phyloP scores from a whole-genome alignment of 176 grass and related monocot genomes.

The Zea luxurians region DNA sequence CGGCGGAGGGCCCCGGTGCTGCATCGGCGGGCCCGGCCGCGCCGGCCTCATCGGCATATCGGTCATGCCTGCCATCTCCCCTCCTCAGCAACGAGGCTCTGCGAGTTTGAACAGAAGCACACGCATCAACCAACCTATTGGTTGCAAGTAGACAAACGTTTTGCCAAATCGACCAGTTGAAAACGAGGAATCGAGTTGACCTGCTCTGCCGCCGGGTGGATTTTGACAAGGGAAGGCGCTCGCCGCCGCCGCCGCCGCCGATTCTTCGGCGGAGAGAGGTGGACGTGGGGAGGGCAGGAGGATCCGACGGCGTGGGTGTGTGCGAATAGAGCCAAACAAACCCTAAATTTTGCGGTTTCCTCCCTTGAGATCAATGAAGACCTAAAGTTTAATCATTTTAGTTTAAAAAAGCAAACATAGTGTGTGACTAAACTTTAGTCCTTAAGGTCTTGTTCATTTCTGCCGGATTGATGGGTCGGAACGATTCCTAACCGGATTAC shows the following conservation, averaged over 20 bases:
- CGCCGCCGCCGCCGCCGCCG: slow-evolving; percentile 29
- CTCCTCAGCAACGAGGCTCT: slow-evolving; percentile 18
- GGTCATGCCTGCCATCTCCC: slow-evolving; percentile 45
- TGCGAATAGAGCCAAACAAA: not conserved
- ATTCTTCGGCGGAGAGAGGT: not conserved
- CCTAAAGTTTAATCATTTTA: too few relatives aligned
- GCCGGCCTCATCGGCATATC: slow-evolving; percentile 62
- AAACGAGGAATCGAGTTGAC: not conserved
- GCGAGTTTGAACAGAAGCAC: slow-evolving; percentile 14
- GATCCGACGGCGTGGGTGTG: not conserved
- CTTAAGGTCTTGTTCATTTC: too few relatives aligned
- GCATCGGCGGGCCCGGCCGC: slow-evolving; percentile 58
- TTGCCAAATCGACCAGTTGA: not conserved
- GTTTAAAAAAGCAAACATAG: too few relatives aligned
- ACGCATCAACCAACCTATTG: not conserved
- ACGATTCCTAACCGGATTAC: too few relatives aligned
- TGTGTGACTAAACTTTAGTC: too few relatives aligned
- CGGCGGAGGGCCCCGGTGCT: slow-evolving; percentile 72
- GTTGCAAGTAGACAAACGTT: not conserved
- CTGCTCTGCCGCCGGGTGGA: not conserved
- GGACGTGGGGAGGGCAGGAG: not conserved
- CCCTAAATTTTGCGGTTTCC: slow-evolving; percentile 35
- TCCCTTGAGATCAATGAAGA: not conserved
- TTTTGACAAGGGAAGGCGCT: not conserved
- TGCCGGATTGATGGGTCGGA: too few relatives aligned